These are phyloP conservation scores for Pythium sp. DNA, from an alignment of 352 stramenopile genomes.

Conservation along the genomic window DNA sequence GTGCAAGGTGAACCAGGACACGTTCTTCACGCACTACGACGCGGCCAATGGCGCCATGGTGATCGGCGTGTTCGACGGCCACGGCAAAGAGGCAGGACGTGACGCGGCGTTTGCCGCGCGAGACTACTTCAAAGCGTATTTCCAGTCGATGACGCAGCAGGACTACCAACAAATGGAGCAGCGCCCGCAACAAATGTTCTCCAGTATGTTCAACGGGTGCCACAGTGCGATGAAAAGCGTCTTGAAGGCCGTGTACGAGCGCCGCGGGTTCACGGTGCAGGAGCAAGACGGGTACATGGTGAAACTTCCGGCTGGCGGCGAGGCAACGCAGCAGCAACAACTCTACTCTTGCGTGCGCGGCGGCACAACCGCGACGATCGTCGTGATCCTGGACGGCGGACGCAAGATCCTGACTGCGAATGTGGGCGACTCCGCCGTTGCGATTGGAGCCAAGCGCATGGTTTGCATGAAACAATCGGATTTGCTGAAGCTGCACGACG, in stretches of 20 bases:
- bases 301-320: constrained; percentile 8
- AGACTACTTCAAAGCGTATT: constrained; percentile 61
- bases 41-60: constrained; percentile 39
- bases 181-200: constrained; percentile 50
- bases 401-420: constrained; percentile 78
- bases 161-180: constrained; percentile 53
- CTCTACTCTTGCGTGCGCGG: constrained; percentile 77
- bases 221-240: constrained; percentile 62
- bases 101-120: constrained; percentile 63
- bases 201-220: constrained; percentile 49
- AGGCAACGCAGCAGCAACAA: constrained; percentile 16
- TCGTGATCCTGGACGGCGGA: constrained; percentile 69
- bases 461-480: constrained; percentile 4
- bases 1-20: constrained; percentile 84
- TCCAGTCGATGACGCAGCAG: constrained; percentile 38
- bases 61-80: constrained; percentile 83
- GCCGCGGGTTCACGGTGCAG: constrained; percentile 49
- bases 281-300: constrained; percentile 70
- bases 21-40: constrained; percentile 74
- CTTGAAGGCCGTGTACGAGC: constrained; percentile 62
- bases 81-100: constrained; percentile 73
- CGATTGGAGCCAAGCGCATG: constrained; percentile 30
- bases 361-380: constrained; percentile 82
- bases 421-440: constrained; percentile 72
- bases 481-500: not conserved